A percentile compares a stretch with the other conserved stretches of the same genome.
Conservation (phyloP, 2,329 filamentous ascomycete species). For the Trichocomaceae sp. region DNA sequence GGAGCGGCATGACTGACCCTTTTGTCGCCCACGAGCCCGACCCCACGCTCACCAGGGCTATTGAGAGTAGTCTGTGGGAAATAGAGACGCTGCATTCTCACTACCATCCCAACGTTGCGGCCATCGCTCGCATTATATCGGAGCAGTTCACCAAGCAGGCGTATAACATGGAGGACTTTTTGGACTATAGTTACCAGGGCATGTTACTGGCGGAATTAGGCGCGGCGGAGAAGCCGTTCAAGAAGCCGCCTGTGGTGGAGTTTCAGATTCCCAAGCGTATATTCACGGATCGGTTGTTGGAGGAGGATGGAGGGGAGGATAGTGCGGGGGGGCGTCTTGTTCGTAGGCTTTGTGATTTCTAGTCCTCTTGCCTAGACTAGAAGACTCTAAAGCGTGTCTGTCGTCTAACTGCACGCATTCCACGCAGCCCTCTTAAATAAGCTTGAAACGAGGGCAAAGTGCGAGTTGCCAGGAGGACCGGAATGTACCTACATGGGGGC, state of each 20-base stretch:
- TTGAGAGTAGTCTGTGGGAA: constrained; percentile 94
- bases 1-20: constrained; percentile 66
- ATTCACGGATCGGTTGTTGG: constrained; percentile 46
- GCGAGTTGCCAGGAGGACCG: not conserved
- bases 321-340: constrained; percentile 31
- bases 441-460: not conserved
- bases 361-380: too few species aligned
- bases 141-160: constrained; percentile 96
- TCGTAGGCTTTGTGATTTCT: constrained; percentile 35
- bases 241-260: constrained; percentile 81
- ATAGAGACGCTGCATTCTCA: constrained; percentile 84
- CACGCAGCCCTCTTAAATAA: not conserved
- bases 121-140: constrained; percentile 84
- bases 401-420: not conserved
- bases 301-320: constrained; percentile 36
- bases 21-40: constrained; percentile 71
- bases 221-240: constrained; percentile 57
- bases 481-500: not conserved
- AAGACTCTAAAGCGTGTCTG: too few species aligned
- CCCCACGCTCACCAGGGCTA: constrained; percentile 76
- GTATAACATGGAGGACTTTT: constrained; percentile 94
- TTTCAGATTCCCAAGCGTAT: constrained; percentile 89
- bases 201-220: constrained; percentile 75
- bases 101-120: constrained; percentile 95
- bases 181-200: constrained; percentile 77